Evolutionary conservation across 1,284 basidiomycete species (phyloP).

Genomic region (Apiotrichum sp.): DNA sequence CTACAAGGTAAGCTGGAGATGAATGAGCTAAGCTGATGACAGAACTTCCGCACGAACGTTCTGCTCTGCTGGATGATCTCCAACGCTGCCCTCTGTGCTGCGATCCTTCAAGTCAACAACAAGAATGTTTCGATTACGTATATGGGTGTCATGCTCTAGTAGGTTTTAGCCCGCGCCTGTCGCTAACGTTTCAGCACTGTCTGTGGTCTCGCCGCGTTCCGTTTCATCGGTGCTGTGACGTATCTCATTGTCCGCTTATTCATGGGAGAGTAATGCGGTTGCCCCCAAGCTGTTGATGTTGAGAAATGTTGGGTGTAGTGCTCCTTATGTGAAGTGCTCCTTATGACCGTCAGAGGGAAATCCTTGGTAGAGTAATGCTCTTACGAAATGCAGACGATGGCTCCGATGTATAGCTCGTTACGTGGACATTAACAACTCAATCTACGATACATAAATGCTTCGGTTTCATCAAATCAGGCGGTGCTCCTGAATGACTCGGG

Average conservation of each 20-base stretch:
- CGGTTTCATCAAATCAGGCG: no score
- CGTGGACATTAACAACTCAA: no score
- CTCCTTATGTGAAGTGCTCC: not conserved
- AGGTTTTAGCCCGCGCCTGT: no score
- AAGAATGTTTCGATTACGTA: not conserved
- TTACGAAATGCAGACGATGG: no score
- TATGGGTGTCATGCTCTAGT: constrained; percentile 1
- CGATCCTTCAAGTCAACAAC: constrained; percentile 53
- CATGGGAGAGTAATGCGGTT: constrained; percentile 61
- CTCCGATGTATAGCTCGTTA: no score
- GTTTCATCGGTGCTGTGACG: constrained; percentile 69
- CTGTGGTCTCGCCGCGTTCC: constrained; percentile 73
- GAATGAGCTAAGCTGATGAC: constrained; percentile 12
- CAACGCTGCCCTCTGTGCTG: constrained; percentile 69
- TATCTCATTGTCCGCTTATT: constrained; percentile 77
- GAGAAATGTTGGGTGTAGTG: not conserved
- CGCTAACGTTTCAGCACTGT: constrained; percentile 53
- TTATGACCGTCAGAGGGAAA: no score
- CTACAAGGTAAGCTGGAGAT: constrained; percentile 50
- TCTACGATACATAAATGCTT: no score
- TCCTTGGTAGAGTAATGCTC: no score
- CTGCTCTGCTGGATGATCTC: constrained; percentile 62
- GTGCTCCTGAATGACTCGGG: no score
- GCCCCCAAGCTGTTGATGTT: no score
- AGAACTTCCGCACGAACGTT: constrained; percentile 76